Evolutionary conservation across 371 early-diverging fungal genomes (phyloP), one percentile per base, ranked within the genome.

Genomic region (Lichtheimia hyalospora): DNA sequence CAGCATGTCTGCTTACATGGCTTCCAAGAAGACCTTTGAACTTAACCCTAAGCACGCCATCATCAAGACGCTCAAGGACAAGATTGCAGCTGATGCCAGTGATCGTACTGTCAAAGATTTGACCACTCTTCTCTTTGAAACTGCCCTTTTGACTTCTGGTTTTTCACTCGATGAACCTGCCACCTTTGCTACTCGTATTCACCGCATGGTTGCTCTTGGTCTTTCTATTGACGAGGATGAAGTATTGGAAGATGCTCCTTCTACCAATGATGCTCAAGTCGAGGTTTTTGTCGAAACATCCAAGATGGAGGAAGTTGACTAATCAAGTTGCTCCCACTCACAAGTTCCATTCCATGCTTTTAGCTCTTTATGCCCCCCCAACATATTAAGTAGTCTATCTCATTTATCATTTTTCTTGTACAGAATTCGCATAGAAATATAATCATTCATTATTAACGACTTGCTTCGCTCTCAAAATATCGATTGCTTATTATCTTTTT

Each of bases 151-250:
- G 70, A 84, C 93, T 58, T 98, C 98, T 68, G 99, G 99, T 68
- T 99, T 97, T 92, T 82, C 88, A 51, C 87, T 99, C 44, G 98
- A 98, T 68, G 96, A 98, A 65, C 96, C 97, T 54, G 85, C 89
- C 69, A 84, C 83, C 65, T 98, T 97, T 71, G 90, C 96, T 55
- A 80, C 80, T 75, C 96, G 98, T 79, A 96, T 99, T 81, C 94
- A 96, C 89, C 90, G 96, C 75, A 97, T 97, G 96, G 90, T 98
- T 79, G 93, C 95, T 84, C 92, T 97, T 49, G 97, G 98, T 78
- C 91, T 99, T 40, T 84, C 87, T 75, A 90, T 97, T 63, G 95
- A 96, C 73, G 96, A 95, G 64, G 84, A 79, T 46, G 79, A 79
- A 27, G 43, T 69, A 8, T 71, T 73, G 56, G 82, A 84, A 43